A percentile compares a stretch with the other conserved stretches of the same genome.
These are phyloP conservation scores for Alternaria rosae DNA, from an alignment of 2,329 filamentous ascomycete genomes.

Conservation along the genomic window DNA sequence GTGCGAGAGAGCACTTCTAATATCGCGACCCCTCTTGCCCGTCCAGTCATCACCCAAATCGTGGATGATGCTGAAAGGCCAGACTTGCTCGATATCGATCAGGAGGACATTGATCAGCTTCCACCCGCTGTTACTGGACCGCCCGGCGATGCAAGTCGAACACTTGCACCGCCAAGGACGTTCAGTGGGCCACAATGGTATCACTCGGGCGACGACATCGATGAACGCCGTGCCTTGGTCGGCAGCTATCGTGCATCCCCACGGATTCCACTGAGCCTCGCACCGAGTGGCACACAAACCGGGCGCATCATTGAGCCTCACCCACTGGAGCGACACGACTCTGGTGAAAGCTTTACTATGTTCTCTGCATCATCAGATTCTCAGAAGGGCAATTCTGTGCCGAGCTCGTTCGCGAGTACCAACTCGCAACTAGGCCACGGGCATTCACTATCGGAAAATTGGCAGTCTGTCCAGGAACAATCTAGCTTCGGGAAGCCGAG, in stretches of 20 bases:
- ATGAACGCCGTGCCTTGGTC: conserved; percentile 48
- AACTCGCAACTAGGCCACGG: conserved; percentile 35
- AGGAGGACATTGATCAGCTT: conserved; percentile 46
- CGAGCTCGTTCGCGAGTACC: conserved; percentile 57
- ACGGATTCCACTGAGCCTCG: conserved; percentile 59
- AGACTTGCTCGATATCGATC: conserved; percentile 47
- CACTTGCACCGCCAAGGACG: conserved; percentile 18
- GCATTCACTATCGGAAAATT: conserved; percentile 39
- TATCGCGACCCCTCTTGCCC: conserved; percentile 63
- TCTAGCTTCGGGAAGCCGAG: conserved; percentile 45
- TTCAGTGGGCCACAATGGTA: conserved; percentile 46
- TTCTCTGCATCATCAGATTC: conserved; percentile 70
- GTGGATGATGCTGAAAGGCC: conserved; percentile 13
- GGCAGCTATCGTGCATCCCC: conserved; percentile 59
- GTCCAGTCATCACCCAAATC: conserved; percentile 45
- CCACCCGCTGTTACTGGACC: conserved; percentile 46
- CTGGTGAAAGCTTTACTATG: conserved; percentile 69
- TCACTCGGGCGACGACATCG: conserved; percentile 43
- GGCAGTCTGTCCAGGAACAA: conserved; percentile 32
- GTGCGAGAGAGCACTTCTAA: conserved; percentile 60
- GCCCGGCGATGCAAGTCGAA: conserved; percentile 18
- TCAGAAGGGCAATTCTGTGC: conserved; percentile 60
- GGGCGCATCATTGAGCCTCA: conserved; percentile 46
- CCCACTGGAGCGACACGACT: conserved; percentile 60
- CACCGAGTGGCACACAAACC: conserved; percentile 50